Base-by-base conservation (phyloP, 139 green algal species). In the Chlamydomonas schloesseri region DNA sequence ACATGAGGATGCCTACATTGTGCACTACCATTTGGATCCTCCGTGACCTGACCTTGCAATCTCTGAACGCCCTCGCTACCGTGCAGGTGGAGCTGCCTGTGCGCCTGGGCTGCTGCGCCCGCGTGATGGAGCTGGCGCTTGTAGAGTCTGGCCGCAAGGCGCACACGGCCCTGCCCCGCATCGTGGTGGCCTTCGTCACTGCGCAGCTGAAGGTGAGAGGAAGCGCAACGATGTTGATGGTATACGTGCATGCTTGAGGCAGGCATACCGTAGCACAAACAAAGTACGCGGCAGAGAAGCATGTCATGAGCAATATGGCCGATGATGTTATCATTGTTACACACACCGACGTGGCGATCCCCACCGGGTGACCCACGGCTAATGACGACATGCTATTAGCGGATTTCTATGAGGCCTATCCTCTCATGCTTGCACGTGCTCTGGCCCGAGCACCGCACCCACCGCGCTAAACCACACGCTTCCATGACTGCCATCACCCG, bases 361-460 rank as follows among this genome's bases (percentile, higher is more conserved):
- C 80, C 82, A 29, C 53, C 78, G 70, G 65, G 83, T 47, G 58
- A 9, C 11, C 50, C 18, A 47, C 70, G 69, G 47, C 55, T 68
- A 64, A 33, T 90, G 89, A 87, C 88, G 88, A 91, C 73, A 60
- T 89, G 79, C 69, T 50, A 88, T 88, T 92, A 92, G 91, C 91
- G 91, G 88, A 93, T 93, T 93, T 93, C 90, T 91, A 70, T 93
- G 90, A 93, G 88, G 90, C 90, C 75, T 50, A 36, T 20, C 47
- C 42, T 50, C 8, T 8, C n/a, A n/a, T n/a, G n/a, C n/a, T n/a
- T n/a, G n/a, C n/a, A n/a, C n/a, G n/a, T n/a, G n/a, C n/a, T n/a
- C n/a, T n/a, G n/a, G n/a, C n/a, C n/a, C n/a, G n/a, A n/a, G n/a
- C n/a, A n/a, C n/a, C n/a, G n/a, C n/a, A n/a, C n/a, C n/a, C n/a